A percentile compares a stretch with the other conserved stretches of the same genome.
phyloP scores from a whole-genome alignment of 257 asterid genomes.

The Solanum appendiculatum region DNA sequence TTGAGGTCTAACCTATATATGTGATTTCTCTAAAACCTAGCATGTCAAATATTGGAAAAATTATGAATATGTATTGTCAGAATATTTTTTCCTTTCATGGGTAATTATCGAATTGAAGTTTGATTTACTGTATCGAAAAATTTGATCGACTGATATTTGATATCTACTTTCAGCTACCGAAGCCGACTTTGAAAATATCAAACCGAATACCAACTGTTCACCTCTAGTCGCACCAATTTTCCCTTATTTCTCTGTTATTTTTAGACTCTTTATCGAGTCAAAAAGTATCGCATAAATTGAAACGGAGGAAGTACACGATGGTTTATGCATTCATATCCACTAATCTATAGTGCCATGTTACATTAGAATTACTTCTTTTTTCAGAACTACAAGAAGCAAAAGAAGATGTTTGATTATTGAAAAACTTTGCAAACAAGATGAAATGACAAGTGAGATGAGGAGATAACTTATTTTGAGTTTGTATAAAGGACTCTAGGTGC shows the following conservation, averaged over 20 bases:
- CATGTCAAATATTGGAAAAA: background rate
- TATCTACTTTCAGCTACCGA: background rate
- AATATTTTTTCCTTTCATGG: too few species aligned
- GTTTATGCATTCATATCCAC: background rate
- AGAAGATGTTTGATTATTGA: background rate
- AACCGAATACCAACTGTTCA: background rate
- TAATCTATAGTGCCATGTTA: background rate
- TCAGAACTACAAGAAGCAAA: background rate
- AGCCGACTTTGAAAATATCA: background rate
- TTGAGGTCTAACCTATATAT: too few species aligned
- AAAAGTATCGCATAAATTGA: background rate
- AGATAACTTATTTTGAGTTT: background rate
- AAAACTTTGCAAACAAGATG: too few species aligned
- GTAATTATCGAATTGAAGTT: too few species aligned
- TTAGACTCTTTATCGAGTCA: background rate
- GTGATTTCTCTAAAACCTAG: too few species aligned
- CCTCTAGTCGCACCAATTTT: background rate
- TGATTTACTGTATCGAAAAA: background rate
- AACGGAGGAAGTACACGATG: background rate
- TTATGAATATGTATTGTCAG: background rate
- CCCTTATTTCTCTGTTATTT: background rate
- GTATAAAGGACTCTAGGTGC: background rate
- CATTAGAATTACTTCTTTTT: background rate
- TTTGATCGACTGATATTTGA: background rate
- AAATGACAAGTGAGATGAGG: background rate